Conservation (phyloP, 768 basidiomycete genomes). For the Amanita pseudoporphyria region DNA sequence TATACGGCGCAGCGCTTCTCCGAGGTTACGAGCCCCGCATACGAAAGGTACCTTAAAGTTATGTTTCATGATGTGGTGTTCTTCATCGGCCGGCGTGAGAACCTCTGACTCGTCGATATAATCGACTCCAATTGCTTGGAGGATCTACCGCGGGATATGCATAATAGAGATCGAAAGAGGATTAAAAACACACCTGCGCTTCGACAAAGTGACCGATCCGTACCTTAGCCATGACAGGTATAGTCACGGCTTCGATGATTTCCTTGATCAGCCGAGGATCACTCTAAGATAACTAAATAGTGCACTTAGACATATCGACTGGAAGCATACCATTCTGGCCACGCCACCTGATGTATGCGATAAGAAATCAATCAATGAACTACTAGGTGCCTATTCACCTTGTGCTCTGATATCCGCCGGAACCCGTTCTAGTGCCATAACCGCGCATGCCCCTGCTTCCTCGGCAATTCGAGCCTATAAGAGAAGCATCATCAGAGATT, state of each 20-base stretch:
- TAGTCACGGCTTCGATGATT: constrained; percentile 90
- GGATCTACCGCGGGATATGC: constrained; percentile 42
- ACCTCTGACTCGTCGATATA: constrained; percentile 97
- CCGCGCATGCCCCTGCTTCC: constrained; percentile 94
- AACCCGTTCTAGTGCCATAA: constrained; percentile 94
- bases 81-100: constrained; percentile 91
- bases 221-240: constrained; percentile 95
- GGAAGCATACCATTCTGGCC: constrained; percentile 75
- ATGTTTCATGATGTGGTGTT: constrained; percentile 96
- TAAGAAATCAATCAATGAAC: not conserved
- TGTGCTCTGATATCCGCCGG: constrained; percentile 89
- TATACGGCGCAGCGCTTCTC: constrained; percentile 93
- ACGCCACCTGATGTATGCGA: constrained; percentile 53
- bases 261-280: constrained; percentile 96
- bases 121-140: constrained; percentile 91
- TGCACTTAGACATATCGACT: not conserved
- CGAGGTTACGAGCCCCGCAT: constrained; percentile 90
- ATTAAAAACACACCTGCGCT: constrained; percentile 54
- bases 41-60: constrained; percentile 93
- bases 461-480: constrained; percentile 89
- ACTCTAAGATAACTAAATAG: constrained; percentile 36
- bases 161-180: constrained; percentile 4
- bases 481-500: not conserved
- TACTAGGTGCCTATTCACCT: constrained; percentile 26
- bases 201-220: constrained; percentile 98